Base-by-base conservation (phyloP, 345 rosid species). In the Populus davidiana region DNA sequence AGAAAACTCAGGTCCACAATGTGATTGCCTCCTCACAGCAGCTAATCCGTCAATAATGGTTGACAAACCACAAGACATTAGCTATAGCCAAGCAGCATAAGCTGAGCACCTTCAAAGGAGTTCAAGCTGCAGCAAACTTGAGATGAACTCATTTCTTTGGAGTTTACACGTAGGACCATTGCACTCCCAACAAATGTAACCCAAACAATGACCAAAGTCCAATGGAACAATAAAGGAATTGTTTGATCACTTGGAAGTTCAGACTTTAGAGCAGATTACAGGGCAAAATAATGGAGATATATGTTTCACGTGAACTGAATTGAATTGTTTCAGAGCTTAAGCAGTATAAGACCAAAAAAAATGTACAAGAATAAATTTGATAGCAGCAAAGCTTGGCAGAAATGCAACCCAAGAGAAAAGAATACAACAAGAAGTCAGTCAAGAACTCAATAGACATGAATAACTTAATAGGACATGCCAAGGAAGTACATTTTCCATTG, bases 261-360 rank as follows among this genome's bases (percentile, higher is more conserved):
- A 61, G 75, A 35, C 52, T 49, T 50, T 25, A 62, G 14, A 80
- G 65, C 66, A 47, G 69, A 73, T 44, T 62, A 47, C 69, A 67
- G 52, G 50, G 56, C 20, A 14, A 6, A 66, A 47, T 21, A 78
- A 49, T 5, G 14, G 44, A 62, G 36, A 23, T 27, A 44, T 2
- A 62, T 54, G 8, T 36, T 70, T 49, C 49, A 23, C 73, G 49
- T 67, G 69, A 68, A 50, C 17, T 14, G 73, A 67, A 67, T 17
- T 14, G 73, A 79, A 67, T 59, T 54, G 69, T 35, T 20, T 54
- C 63, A 9, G n/a, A 75, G 68, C 67, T 12, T 50, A 50, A 9
- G 70, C 70, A 33, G 67, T 29, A 63, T 52, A 39, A 33, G 43
- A 31, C 52, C 49, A 43, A 43, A 29, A 41, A 41, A n/a, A 44